A percentile compares a stretch with the other conserved stretches of the same genome.
Conservation (phyloP, 2,329 filamentous ascomycete species). For the Penicillium nordicum region DNA sequence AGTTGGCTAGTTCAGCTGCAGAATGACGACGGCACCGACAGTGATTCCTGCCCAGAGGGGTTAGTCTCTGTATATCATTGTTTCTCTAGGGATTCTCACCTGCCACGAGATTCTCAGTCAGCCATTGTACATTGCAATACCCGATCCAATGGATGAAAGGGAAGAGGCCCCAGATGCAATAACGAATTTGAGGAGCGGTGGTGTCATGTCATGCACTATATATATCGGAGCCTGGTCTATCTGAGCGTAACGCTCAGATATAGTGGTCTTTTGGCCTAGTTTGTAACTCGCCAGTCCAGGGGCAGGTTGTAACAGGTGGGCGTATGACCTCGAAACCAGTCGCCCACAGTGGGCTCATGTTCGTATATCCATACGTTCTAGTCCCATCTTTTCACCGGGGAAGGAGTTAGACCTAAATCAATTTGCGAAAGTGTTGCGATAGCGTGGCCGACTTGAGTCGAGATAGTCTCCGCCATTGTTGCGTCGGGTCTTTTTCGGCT, state of each 20-base stretch:
- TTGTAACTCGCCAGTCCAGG: no score
- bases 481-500: not conserved
- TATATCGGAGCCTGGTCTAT: no score
- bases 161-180: slow-evolving; percentile 69
- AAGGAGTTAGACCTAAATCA: not conserved
- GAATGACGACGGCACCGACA: slow-evolving; percentile 74
- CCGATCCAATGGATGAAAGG: slow-evolving; percentile 81
- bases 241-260: no score
- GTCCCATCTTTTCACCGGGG: slow-evolving; percentile 19
- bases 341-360: slow-evolving; percentile 65
- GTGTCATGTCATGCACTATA: no score
- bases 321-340: slow-evolving; percentile 63
- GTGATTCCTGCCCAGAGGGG: slow-evolving; percentile 45
- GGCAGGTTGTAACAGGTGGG: no score
- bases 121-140: slow-evolving; percentile 82
- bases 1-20: slow-evolving; percentile 79
- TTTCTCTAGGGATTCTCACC: slow-evolving; percentile 33
- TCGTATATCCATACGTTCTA: slow-evolving; percentile 60
- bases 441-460: slow-evolving; percentile 7
- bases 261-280: no score
- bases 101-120: slow-evolving; percentile 78
- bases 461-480: slow-evolving; percentile 6
- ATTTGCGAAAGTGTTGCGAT: not conserved
- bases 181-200: slow-evolving; percentile 47
- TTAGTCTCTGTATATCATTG: not conserved